A percentile compares a stretch with the other conserved stretches of the same genome.
Conservation (phyloP, 164 flowering plant genomes). For the Aristolochia contorta region DNA sequence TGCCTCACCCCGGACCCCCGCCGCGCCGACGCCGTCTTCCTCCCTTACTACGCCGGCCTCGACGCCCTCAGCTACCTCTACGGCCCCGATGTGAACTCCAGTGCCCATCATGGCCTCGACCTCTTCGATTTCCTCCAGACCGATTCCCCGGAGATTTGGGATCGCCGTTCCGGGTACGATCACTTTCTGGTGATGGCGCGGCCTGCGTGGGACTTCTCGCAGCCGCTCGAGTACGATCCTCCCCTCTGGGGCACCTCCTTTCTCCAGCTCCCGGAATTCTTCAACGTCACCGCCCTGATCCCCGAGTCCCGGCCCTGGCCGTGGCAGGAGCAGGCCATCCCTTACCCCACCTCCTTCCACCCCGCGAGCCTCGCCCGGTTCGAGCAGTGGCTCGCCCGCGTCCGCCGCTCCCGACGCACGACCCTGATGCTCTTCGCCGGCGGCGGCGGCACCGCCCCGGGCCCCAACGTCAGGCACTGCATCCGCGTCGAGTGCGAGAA, state of each 20-base stretch:
- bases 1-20: slow-evolving; percentile 65
- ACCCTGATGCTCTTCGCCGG: slow-evolving; percentile 75
- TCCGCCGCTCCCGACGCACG: slow-evolving; percentile 36
- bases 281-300: slow-evolving; percentile 64
- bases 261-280: slow-evolving; percentile 65
- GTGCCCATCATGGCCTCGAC: slow-evolving; percentile 50
- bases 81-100: slow-evolving; percentile 46
- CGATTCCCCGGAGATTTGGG: slow-evolving; percentile 45
- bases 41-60: slow-evolving; percentile 74
- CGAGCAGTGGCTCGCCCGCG: slow-evolving; percentile 57
- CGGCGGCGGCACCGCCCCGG: slow-evolving; percentile 60
- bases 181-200: slow-evolving; percentile 84
- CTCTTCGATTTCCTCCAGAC: slow-evolving; percentile 29
- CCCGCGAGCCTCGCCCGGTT: slow-evolving; percentile 44
- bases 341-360: slow-evolving; percentile 87
- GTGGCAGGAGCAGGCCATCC: slow-evolving; percentile 89
- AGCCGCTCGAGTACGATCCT: slow-evolving; percentile 38
- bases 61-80: slow-evolving; percentile 61
- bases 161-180: slow-evolving; percentile 45
- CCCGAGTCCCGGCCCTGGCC: slow-evolving; percentile 71
- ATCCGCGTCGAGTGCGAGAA: slow-evolving; percentile 64
- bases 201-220: slow-evolving; percentile 90
- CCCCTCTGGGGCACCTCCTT: slow-evolving; percentile 86
- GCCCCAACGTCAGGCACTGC: slow-evolving; percentile 67
- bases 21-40: slow-evolving; percentile 56